A percentile compares a stretch with the other conserved stretches of the same genome.
phyloP scores from a whole-genome alignment of 2,329 filamentous ascomycete genomes.

The Botrytis galanthina region DNA sequence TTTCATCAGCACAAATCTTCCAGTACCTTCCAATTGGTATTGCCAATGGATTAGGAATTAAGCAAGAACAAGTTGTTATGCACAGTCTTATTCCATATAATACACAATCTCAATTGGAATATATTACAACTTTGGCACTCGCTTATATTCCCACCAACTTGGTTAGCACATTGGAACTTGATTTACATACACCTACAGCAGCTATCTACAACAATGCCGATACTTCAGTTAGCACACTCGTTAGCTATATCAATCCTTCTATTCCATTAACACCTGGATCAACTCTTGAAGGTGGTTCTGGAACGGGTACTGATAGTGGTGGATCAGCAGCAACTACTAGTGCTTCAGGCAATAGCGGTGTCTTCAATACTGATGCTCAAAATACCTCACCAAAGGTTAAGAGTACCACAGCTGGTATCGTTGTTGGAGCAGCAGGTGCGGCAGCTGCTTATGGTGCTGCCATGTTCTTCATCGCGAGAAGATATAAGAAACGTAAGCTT shows the following conservation, averaged over 20 bases:
- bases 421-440: constrained; percentile 61
- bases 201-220: constrained; percentile 69
- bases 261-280: constrained; percentile 53
- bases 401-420: constrained; percentile 64
- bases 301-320: constrained; percentile 40
- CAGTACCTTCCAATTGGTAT: constrained; percentile 66
- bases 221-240: constrained; percentile 66
- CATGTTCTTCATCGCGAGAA: constrained; percentile 72
- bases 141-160: constrained; percentile 72
- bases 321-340: constrained; percentile 37
- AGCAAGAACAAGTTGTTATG: constrained; percentile 57
- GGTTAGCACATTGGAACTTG: constrained; percentile 64
- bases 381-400: constrained; percentile 55
- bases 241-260: constrained; percentile 77
- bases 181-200: constrained; percentile 71
- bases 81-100: constrained; percentile 73
- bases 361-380: constrained; percentile 41
- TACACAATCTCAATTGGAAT: constrained; percentile 65
- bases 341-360: constrained; percentile 42
- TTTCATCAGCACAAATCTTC: constrained; percentile 84
- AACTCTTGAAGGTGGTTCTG: constrained; percentile 37
- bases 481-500: constrained; percentile 65
- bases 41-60: constrained; percentile 50
- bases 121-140: constrained; percentile 76
- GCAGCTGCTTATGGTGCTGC: constrained; percentile 71